Percentiles rank a stretch among this genome's conserved stretches.
These are phyloP conservation scores for Pseudopediastrum boryanum DNA, from an alignment of 139 green algal genomes.

Conservation along the genomic window DNA sequence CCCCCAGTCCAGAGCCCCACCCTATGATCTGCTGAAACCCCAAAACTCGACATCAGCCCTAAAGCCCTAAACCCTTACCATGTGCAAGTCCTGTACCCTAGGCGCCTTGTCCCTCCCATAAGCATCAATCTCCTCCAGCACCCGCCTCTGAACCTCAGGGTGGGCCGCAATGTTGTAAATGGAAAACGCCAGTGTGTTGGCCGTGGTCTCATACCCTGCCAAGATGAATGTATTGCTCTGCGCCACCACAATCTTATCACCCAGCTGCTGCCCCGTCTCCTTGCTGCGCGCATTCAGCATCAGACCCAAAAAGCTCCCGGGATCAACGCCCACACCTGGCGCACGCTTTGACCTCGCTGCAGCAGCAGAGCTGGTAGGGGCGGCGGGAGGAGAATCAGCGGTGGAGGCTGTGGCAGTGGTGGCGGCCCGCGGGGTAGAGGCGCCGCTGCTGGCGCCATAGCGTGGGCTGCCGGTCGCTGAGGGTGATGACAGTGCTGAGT, in stretches of 20 bases:
- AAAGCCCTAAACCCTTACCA: no score
- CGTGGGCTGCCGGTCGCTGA: no score
- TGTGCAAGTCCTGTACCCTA: slow-evolving; percentile 16
- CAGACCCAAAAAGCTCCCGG: slow-evolving; percentile 59
- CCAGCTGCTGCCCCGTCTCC: slow-evolving; percentile 31
- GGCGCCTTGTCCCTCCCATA: slow-evolving; percentile 4
- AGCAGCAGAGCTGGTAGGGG: neutral
- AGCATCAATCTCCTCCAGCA: slow-evolving; percentile 41
- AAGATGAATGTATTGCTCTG: slow-evolving; percentile 46
- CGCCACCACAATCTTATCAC: slow-evolving; percentile 30
- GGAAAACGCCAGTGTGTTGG: slow-evolving; percentile 52
- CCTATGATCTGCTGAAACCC: no score
- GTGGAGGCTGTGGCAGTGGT: no score
- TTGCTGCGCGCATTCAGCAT: slow-evolving; percentile 44
- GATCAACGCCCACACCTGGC: slow-evolving; percentile 40
- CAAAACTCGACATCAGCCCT: no score
- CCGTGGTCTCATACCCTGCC: slow-evolving; percentile 61
- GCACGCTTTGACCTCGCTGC: neutral
- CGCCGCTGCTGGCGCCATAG: no score
- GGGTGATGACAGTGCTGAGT: no score
- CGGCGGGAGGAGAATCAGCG: no score
- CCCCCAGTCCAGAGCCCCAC: no score
- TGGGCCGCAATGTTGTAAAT: slow-evolving; percentile 46
- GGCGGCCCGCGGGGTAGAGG: no score
- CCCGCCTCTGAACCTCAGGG: slow-evolving; percentile 18